Evolutionary conservation across 2,329 filamentous ascomycete genomes (phyloP).

Genomic region (Calonectria crousiana): DNA sequence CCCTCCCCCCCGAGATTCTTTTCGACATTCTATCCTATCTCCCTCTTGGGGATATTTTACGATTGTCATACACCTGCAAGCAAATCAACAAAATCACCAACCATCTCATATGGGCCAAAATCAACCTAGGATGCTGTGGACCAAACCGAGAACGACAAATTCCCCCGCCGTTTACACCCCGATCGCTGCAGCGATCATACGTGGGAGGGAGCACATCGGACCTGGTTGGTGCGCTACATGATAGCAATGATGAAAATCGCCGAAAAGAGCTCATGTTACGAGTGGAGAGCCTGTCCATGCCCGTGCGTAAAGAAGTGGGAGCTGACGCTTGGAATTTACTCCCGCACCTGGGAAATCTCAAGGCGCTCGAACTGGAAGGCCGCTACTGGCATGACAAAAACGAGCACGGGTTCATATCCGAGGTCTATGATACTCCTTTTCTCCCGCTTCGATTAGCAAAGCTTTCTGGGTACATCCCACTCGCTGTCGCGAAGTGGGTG

Average conservation of each 20-base stretch:
- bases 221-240: not conserved
- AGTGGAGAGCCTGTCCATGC: not conserved
- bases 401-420: not conserved
- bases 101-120: not conserved
- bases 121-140: not conserved
- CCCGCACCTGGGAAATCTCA: not conserved
- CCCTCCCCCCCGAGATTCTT: not conserved
- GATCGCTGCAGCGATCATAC: not conserved
- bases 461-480: slow-evolving; percentile 25
- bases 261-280: not conserved
- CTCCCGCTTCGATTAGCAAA: slow-evolving; percentile 25
- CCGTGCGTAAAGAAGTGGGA: not conserved
- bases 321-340: not conserved
- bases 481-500: slow-evolving; percentile 22
- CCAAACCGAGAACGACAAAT: not conserved
- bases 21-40: not conserved
- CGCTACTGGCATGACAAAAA: not conserved
- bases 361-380: not conserved
- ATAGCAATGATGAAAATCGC: not conserved
- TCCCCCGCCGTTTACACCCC: not conserved
- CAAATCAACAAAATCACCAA: not conserved
- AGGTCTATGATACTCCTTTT: not conserved
- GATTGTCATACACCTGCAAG: not conserved
- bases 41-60: not conserved
- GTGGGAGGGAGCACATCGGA: not conserved